Evolutionary conservation across 352 stramenopile genomes (phyloP).

Genomic region (Pythium volutum): DNA sequence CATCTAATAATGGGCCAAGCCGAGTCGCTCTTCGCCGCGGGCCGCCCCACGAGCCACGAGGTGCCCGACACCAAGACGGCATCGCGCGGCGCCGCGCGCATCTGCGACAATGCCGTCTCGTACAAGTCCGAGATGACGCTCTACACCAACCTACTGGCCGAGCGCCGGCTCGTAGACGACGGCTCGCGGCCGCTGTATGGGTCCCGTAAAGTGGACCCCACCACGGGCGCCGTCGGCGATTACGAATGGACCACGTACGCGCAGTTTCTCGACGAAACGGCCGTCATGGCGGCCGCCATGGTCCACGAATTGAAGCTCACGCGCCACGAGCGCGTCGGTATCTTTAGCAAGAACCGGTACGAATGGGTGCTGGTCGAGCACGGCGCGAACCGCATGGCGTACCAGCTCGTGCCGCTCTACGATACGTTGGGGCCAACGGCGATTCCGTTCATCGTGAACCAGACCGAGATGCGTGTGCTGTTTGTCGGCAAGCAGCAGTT

Average conservation of each 20-base stretch:
- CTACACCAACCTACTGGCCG: constrained; percentile 44
- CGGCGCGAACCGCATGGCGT: constrained; percentile 59
- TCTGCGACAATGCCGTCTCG: constrained; percentile 19
- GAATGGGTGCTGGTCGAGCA: constrained; percentile 71
- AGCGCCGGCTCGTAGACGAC: constrained; percentile 39
- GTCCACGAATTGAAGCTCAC: constrained; percentile 28
- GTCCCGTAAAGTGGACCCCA: constrained; percentile 34
- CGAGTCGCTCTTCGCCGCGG: constrained; percentile 21
- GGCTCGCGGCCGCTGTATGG: constrained; percentile 44
- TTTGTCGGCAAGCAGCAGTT: constrained; percentile 63
- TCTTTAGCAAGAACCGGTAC: constrained; percentile 72
- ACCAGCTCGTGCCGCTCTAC: constrained; percentile 74
- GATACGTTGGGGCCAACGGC: constrained; percentile 67
- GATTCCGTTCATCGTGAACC: constrained; percentile 76
- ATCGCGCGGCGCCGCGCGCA: constrained; percentile 16
- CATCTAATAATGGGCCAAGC: constrained; percentile 22
- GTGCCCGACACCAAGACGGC: constrained; percentile 15
- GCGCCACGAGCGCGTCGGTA: constrained; percentile 49
- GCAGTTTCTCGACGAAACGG: constrained; percentile 48
- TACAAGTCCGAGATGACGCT: constrained; percentile 47
- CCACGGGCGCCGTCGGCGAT: constrained; percentile 31
- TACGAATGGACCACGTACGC: constrained; percentile 64
- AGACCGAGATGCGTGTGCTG: constrained; percentile 69
- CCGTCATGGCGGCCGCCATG: constrained; percentile 41
- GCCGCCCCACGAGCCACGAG: constrained; percentile 16